phyloP scores from a whole-genome alignment of 1,139 yeast genomes.

The Pichia sp. region DNA sequence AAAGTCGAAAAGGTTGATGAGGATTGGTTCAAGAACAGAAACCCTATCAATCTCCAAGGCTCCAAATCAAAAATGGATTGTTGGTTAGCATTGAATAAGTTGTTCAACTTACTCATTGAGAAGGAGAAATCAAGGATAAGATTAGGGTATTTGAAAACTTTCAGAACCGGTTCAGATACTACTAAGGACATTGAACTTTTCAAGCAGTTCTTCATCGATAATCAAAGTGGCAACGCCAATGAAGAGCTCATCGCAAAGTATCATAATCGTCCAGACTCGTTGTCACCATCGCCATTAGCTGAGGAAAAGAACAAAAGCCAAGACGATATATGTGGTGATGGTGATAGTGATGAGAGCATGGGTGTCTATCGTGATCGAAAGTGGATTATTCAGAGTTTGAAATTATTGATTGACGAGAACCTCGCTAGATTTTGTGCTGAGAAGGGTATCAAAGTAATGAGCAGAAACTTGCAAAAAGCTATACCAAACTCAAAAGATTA shows the following conservation, averaged over 20 bases:
- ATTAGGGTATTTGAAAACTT: slow-evolving; percentile 17
- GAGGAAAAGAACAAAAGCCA: too few species aligned
- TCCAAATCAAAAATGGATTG: slow-evolving; percentile 10
- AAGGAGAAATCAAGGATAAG: slow-evolving; percentile 16
- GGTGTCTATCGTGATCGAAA: slow-evolving; percentile 2
- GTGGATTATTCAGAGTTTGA: slow-evolving; percentile 23
- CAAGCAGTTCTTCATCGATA: slow-evolving; percentile 1
- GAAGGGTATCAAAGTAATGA: slow-evolving; percentile 19
- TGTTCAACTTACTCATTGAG: slow-evolving; percentile 19
- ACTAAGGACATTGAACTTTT: too few species aligned
- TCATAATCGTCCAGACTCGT: too few species aligned
- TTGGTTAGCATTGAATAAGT: slow-evolving; percentile 17
- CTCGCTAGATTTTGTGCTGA: slow-evolving; percentile 18
- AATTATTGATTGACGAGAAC: slow-evolving; percentile 24
- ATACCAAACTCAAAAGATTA: slow-evolving; percentile 16
- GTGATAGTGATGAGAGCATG: too few species aligned
- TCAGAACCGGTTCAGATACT: too few species aligned
- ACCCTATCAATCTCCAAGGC: slow-evolving; percentile 5
- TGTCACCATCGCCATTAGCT: too few species aligned
- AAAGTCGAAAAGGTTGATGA: slow-evolving; percentile 9
- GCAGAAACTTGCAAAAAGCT: slow-evolving; percentile 9
- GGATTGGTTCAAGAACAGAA: slow-evolving; percentile 14
- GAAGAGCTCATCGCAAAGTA: too few species aligned
- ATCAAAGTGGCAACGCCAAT: neutral
- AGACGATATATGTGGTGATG: too few species aligned